Conservation (phyloP, 371 early-diverging fungal genomes). For the Rhizopus sp. region DNA sequence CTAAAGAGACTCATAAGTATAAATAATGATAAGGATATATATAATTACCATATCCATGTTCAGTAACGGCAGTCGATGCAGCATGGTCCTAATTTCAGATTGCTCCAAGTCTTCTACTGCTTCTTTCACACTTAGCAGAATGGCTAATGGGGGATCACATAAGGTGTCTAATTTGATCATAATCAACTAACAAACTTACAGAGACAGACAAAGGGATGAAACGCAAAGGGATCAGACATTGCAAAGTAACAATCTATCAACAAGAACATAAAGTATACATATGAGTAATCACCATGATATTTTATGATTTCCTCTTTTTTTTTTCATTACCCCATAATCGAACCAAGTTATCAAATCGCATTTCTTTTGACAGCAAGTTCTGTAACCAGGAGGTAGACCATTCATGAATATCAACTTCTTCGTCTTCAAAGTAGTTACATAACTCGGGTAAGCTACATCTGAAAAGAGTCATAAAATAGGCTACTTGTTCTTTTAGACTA, state of each 20-base stretch:
- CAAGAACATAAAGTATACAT: not conserved
- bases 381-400: constrained; percentile 92
- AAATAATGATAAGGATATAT: not conserved
- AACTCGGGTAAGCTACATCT: constrained; percentile 73
- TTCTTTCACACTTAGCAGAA: constrained; percentile 69
- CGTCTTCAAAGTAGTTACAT: constrained; percentile 93
- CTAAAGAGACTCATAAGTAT: constrained; percentile 6
- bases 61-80: constrained; percentile 76
- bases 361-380: constrained; percentile 76
- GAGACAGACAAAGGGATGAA: constrained; percentile 81
- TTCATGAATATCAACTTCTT: constrained; percentile 89
- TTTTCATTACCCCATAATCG: constrained; percentile 73
- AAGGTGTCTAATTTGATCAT: not conserved
- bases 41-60: constrained; percentile 70
- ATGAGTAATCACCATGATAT: not conserved
- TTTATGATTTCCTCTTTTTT: not conserved
- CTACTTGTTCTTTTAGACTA: constrained; percentile 68
- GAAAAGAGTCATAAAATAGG: constrained; percentile 82
- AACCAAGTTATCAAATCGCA: constrained; percentile 76
- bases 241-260: constrained; percentile 76
- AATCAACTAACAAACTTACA: constrained; percentile 34
- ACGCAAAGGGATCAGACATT: constrained; percentile 65
- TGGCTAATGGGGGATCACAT: constrained; percentile 43
- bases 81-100: constrained; percentile 83
- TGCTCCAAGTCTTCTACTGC: constrained; percentile 90